phyloP scores from a whole-genome alignment of 345 rosid genomes.

The Melaleuca alternifolia region DNA sequence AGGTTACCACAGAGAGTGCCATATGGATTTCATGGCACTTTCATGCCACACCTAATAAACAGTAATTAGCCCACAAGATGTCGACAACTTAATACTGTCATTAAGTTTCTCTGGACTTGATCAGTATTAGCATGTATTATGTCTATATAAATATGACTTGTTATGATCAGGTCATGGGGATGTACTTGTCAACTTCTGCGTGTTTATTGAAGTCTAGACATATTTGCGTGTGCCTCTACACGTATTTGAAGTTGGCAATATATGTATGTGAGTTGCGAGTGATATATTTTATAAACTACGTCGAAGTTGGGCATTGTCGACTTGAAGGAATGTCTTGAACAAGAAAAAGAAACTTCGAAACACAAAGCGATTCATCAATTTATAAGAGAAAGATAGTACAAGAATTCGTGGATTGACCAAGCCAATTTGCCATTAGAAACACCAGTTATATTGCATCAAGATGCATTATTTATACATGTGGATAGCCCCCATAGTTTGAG shows the following conservation, averaged over 20 bases:
- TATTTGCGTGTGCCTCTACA: not conserved
- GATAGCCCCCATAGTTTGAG: not conserved
- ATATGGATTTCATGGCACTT: not conserved
- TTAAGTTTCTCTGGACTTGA: no score
- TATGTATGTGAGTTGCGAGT: not conserved
- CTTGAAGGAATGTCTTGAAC: not conserved
- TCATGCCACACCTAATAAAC: not conserved
- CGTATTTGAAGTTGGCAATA: not conserved
- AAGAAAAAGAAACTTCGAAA: not conserved
- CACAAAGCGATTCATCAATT: not conserved
- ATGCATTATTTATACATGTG: not conserved
- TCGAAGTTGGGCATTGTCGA: not conserved
- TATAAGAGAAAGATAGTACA: accelerated
- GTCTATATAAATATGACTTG: no score
- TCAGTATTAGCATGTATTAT: no score
- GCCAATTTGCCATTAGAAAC: not conserved
- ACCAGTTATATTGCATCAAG: not conserved
- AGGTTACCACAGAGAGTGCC: not conserved
- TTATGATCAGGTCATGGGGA: no score
- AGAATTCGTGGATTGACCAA: not conserved
- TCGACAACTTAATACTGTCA: not conserved
- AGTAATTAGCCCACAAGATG: not conserved
- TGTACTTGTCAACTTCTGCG: not conserved
- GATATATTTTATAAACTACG: not conserved
- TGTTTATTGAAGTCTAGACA: not conserved